phyloP scores from a whole-genome alignment of 1,284 basidiomycete genomes.

The Hypsizygus ulmarius region DNA sequence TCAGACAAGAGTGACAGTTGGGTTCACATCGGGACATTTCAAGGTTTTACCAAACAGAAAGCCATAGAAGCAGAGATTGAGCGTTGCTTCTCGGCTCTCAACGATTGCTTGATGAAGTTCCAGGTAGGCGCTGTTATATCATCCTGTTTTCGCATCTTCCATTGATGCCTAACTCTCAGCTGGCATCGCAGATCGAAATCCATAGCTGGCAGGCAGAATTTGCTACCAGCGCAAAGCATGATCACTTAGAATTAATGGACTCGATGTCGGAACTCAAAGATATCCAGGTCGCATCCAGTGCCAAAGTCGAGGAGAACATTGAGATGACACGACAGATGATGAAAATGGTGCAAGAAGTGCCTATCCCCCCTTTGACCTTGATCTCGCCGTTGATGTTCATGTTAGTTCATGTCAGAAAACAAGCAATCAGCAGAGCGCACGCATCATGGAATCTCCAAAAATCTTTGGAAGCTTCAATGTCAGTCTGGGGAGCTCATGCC shows the following conservation, averaged over 20 bases:
- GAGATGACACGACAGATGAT: conserved; percentile 38
- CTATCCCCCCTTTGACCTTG: conserved; percentile 3
- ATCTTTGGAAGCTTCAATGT: conserved; percentile 47
- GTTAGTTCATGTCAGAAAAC: conserved; percentile 34
- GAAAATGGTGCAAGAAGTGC: conserved; percentile 45
- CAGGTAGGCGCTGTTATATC: conserved; percentile 8
- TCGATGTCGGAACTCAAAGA: conserved; percentile 43
- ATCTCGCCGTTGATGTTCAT: background rate
- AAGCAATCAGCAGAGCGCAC: conserved; percentile 29
- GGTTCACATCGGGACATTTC: conserved; percentile 33
- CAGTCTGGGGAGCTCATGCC: conserved; percentile 44
- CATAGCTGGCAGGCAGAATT: conserved; percentile 47
- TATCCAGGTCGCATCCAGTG: conserved; percentile 33
- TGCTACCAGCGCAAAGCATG: conserved; percentile 32
- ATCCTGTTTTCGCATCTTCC: background rate
- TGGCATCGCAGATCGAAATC: conserved; percentile 43
- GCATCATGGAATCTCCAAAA: conserved; percentile 43
- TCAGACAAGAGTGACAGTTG: conserved; percentile 39
- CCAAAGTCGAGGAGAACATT: conserved; percentile 23
- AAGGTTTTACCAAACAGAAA: conserved; percentile 43
- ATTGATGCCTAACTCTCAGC: conserved; percentile 24
- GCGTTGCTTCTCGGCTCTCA: conserved; percentile 7
- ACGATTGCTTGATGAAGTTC: conserved; percentile 17
- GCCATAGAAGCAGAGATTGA: conserved; percentile 36
- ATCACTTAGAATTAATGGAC: conserved; percentile 40